These are phyloP conservation scores for Salvia rosmarinus DNA, from an alignment of 257 asterid genomes.

Conservation along the genomic window DNA sequence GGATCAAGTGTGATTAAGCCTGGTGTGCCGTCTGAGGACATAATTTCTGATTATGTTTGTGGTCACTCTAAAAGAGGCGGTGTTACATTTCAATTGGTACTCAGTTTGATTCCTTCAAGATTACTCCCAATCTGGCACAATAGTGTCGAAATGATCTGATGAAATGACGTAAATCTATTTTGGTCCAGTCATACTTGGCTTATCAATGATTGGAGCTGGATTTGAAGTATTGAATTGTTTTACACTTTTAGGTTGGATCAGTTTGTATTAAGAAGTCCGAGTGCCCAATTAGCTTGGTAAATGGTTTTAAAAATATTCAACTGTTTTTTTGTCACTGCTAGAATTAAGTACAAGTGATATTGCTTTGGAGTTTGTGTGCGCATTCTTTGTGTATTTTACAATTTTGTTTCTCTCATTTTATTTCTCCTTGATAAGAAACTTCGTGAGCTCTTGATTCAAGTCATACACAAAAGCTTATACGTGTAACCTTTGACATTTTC, in stretches of 20 bases:
- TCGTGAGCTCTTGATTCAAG: conserved; percentile 22
- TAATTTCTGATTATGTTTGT: conserved; percentile 33
- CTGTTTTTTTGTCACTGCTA: conserved; percentile 14
- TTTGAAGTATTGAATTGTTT: conserved; percentile 13
- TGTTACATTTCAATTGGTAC: conserved; percentile 22
- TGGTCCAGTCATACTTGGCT: conserved; percentile 16
- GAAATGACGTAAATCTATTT: conserved; percentile 10
- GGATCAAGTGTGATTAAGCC: conserved; percentile 55
- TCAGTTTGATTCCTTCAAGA: conserved; percentile 27
- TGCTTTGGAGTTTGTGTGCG: conserved; percentile 22
- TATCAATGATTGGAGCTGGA: conserved; percentile 22
- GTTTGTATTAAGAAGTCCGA: neutral
- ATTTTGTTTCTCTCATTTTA: conserved; percentile 15
- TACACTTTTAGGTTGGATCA: conserved; percentile 15
- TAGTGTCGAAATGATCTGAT: conserved; percentile 13
- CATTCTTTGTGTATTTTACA: conserved; percentile 13
- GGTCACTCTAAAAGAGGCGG: conserved; percentile 24
- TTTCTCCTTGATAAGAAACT: conserved; percentile 14
- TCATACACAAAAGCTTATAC: conserved; percentile 14
- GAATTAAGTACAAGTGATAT: conserved; percentile 24
- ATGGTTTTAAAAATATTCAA: conserved; percentile 13
- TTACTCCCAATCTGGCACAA: conserved; percentile 22
- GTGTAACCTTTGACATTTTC: neutral
- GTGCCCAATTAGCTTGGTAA: conserved; percentile 17
- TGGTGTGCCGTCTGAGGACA: conserved; percentile 25